phyloP scores from a whole-genome alignment of 2,329 filamentous ascomycete species.

The Fusarium albidum region DNA sequence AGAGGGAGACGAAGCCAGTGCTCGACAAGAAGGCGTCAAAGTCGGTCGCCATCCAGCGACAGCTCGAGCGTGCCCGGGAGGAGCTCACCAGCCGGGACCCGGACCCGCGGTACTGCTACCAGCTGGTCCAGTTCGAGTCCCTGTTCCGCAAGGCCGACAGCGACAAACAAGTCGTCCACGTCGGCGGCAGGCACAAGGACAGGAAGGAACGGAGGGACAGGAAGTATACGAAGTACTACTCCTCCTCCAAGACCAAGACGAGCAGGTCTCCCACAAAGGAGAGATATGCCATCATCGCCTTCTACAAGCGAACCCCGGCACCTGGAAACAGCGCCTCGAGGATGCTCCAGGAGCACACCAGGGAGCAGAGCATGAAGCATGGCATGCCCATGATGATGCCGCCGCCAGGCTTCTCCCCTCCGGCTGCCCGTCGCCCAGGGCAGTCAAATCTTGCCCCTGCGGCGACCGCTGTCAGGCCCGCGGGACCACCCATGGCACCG shows the following conservation, averaged over 20 bases:
- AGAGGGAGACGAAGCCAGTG: conserved; percentile 43
- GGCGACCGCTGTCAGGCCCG: not conserved
- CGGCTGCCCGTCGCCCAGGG: not conserved
- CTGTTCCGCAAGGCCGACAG: conserved; percentile 44
- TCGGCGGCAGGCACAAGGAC: conserved; percentile 14
- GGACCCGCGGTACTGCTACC: conserved; percentile 51
- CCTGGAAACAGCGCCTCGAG: conserved; percentile 41
- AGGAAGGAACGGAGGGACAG: conserved; percentile 33
- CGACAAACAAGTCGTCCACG: conserved; percentile 16
- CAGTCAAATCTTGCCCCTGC: not conserved
- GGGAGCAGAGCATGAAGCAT: conserved; percentile 9
- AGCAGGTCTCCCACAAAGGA: conserved; percentile 45
- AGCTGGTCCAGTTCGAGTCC: conserved; percentile 55
- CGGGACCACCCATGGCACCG: not conserved
- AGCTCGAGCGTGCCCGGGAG: conserved; percentile 51
- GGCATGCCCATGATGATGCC: conserved; percentile 4
- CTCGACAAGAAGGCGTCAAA: conserved; percentile 51
- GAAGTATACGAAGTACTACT: conserved; percentile 22
- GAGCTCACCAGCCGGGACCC: conserved; percentile 45
- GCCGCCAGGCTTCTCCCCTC: conserved; percentile 3
- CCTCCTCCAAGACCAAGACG: too few relatives aligned
- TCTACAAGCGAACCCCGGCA: conserved; percentile 54
- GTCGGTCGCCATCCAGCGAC: conserved; percentile 47
- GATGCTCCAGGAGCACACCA: conserved; percentile 38
- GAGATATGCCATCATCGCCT: conserved; percentile 53